Evolutionary conservation across 176 grass and related monocot species (phyloP).

Genomic region (Sorghum bicolor): Sorghum_bicolor_NCBIv3 NC_012870.2:19629501-19630000

Average conservation of each 20-base stretch:
- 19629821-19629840: slow-evolving; percentile 93
- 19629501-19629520: not conserved
- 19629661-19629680: slow-evolving; percentile 76
- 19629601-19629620: not conserved
- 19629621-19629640: slow-evolving; percentile 3
- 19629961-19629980: slow-evolving; percentile 12
- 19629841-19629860: slow-evolving; percentile 89
- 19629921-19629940: slow-evolving; percentile 76
- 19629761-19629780: not conserved
- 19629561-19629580: not conserved
- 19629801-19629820: slow-evolving; percentile 69
- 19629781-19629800: not conserved
- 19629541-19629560: not conserved
- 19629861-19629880: slow-evolving; percentile 55
- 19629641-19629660: slow-evolving; percentile 67
- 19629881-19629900: slow-evolving; percentile 62
- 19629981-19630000: not conserved
- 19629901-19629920: slow-evolving; percentile 63
- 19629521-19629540: slow-evolving; percentile 5
- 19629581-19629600: not conserved
- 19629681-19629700: slow-evolving; percentile 70
- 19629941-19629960: slow-evolving; percentile 64
- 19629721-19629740: slow-evolving; percentile 47
- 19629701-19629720: slow-evolving; percentile 50
- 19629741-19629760: not conserved